Conservation (phyloP, 768 basidiomycete genomes). For the Tylopilus intermedius region DNA sequence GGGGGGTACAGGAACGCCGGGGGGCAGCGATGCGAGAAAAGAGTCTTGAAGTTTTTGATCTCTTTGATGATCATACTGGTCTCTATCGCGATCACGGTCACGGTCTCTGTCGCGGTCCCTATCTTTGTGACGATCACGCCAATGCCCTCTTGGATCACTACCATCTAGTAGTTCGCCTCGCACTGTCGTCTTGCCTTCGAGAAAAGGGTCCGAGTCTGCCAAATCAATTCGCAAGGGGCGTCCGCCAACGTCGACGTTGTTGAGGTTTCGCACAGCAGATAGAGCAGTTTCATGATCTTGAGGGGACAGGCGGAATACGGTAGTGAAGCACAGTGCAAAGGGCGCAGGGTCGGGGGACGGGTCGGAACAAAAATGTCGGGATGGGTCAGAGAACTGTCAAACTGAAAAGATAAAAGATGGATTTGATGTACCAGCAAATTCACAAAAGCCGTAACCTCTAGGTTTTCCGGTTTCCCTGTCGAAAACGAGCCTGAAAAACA, state of each 20-base stretch:
- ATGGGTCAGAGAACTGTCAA: constrained; percentile 36
- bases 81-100: constrained; percentile 47
- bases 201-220: constrained; percentile 88
- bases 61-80: constrained; percentile 29
- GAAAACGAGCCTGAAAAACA: constrained; percentile 63
- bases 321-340: constrained; percentile 9
- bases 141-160: constrained; percentile 37
- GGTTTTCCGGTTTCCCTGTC: constrained; percentile 94
- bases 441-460: constrained; percentile 90
- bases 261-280: constrained; percentile 93
- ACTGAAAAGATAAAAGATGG: constrained; percentile 24
- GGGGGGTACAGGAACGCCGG: constrained; percentile 67
- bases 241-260: constrained; percentile 88
- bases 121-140: constrained; percentile 46
- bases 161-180: constrained; percentile 76
- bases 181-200: constrained; percentile 86
- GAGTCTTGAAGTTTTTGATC: constrained; percentile 38
- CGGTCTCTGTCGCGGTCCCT: constrained; percentile 48
- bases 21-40: constrained; percentile 66
- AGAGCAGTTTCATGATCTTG: constrained; percentile 92
- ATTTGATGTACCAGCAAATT: constrained; percentile 75
- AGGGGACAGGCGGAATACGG: constrained; percentile 13
- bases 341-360: constrained; percentile 1
- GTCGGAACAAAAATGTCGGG: constrained; percentile 20
- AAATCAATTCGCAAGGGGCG: constrained; percentile 91